phyloP scores from a whole-genome alignment of 352 stramenopile genomes.

The Pythium monospermum region DNA sequence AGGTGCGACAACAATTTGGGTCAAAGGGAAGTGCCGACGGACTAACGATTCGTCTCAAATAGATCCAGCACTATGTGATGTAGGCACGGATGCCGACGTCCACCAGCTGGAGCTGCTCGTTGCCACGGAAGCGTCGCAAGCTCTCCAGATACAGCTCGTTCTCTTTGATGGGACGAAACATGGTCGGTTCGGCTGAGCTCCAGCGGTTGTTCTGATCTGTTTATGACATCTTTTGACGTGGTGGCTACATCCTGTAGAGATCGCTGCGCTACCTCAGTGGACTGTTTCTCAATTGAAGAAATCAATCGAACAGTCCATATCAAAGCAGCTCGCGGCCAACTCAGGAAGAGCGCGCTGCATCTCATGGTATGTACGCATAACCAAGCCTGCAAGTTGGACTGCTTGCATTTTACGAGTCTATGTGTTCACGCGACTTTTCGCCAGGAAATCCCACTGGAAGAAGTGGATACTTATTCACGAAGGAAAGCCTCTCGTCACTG shows the following conservation, averaged over 20 bases:
- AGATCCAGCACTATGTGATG: slow-evolving; percentile 11
- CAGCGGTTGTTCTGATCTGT: no score
- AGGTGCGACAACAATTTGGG: background rate
- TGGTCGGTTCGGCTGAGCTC: background rate
- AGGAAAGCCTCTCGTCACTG: slow-evolving; percentile 1
- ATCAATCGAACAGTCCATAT: slow-evolving; percentile 4
- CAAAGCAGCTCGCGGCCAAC: background rate
- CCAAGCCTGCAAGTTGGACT: no score
- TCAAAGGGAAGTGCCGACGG: background rate
- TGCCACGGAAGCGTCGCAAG: slow-evolving; percentile 5
- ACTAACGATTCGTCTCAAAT: background rate
- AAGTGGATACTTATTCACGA: slow-evolving; percentile 7
- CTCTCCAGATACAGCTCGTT: slow-evolving; percentile 5
- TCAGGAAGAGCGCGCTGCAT: background rate
- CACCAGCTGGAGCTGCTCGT: slow-evolving; percentile 13
- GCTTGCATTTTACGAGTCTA: no score
- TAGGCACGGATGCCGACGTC: background rate
- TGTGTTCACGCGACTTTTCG: no score
- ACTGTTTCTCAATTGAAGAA: slow-evolving; percentile 13
- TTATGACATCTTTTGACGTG: background rate
- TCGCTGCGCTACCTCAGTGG: slow-evolving; percentile 12
- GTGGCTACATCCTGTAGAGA: background rate
- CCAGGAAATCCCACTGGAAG: slow-evolving; percentile 17
- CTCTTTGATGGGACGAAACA: slow-evolving; percentile 4
- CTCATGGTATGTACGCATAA: slow-evolving; percentile 10